Evolutionary conservation across 2,329 filamentous ascomycete species (phyloP).

Genomic region (Hypoxylon sp.): DNA sequence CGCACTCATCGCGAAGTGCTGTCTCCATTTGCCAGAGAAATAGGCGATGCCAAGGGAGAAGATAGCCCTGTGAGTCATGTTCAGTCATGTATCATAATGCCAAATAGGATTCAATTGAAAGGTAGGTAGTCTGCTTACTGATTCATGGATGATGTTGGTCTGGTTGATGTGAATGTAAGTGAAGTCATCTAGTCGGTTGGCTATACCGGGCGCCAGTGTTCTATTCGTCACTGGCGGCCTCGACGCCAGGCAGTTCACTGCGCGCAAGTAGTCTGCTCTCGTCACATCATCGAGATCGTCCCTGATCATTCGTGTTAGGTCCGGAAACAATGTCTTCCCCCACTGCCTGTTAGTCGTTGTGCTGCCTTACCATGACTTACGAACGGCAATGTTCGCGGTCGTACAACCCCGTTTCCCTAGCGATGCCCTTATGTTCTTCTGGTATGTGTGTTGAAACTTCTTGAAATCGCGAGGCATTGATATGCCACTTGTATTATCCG

Average conservation of each 20-base stretch:
- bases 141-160: constrained; percentile 46
- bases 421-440: constrained; percentile 36
- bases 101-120: neutral
- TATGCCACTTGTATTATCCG: constrained; percentile 21
- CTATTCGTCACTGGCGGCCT: constrained; percentile 39
- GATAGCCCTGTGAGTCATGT: constrained; percentile 33
- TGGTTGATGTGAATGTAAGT: constrained; percentile 48
- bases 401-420: constrained; percentile 32
- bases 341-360: neutral
- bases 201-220: constrained; percentile 34
- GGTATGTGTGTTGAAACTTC: constrained; percentile 38
- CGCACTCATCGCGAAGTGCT: constrained; percentile 45
- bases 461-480: constrained; percentile 41
- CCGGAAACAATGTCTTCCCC: neutral
- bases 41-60: constrained; percentile 46
- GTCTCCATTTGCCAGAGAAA: constrained; percentile 47
- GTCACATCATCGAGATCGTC: constrained; percentile 37
- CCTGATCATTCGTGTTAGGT: constrained; percentile 25
- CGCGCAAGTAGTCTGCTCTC: constrained; percentile 42
- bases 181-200: constrained; percentile 46
- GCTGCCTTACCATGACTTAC: constrained; percentile 44
- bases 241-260: constrained; percentile 42
- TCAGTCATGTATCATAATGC: neutral
- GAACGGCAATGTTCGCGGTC: constrained; percentile 30
- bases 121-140: constrained; percentile 18